Base-by-base conservation (phyloP, 331 rosid genomes). In the Phaseolus coccineus region DNA sequence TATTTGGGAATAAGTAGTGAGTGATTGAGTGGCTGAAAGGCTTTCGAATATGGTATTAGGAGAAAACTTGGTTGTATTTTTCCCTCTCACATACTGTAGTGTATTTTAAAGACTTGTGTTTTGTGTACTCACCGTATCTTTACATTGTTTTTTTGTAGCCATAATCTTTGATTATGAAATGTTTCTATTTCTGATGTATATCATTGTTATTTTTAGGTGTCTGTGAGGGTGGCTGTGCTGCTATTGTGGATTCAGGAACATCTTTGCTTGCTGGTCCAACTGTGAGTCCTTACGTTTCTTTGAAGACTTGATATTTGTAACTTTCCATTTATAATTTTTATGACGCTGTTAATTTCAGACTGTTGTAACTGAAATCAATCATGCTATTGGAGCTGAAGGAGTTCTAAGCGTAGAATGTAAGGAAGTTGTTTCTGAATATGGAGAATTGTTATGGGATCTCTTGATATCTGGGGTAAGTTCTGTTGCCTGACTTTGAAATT, bases 371-470 rank as follows among this genome's bases (percentile, higher is more conserved):
- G 87, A 91, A 84, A 89, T 93, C 84, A 93, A 93, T 84, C 97
- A 87, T 71, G 98, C 98, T 69, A 91, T 93, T 77, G 97, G 97
- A 85, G 98, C 97, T 46, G 91, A 90, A 87, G 98, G 98, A 86
- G 83, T 93, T 57, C 91, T 89, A 67, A 93, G 92, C 63, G 80
- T 85, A 68, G 91, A 93, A 76, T 93, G 98, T 77, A 93, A 93
- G 88, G 87, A 82, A 82, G 80, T 93, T 80, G 87, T 91, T 68
- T 16, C 90, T 53, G 81, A 91, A 35, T 93, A 88, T 78, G 98
- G 98, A 82, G 96, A 91, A 47, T 2, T 86, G 84, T 86, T 93
- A 74, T 93, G 98, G 98, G 91, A 94, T 69, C 91, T 94, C 56
- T 80, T 94, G 76, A 61, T 90, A 39, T 84, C 92, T 0, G 98